Conservation (phyloP, 345 rosid species). For the Heritiera littoralis region DNA sequence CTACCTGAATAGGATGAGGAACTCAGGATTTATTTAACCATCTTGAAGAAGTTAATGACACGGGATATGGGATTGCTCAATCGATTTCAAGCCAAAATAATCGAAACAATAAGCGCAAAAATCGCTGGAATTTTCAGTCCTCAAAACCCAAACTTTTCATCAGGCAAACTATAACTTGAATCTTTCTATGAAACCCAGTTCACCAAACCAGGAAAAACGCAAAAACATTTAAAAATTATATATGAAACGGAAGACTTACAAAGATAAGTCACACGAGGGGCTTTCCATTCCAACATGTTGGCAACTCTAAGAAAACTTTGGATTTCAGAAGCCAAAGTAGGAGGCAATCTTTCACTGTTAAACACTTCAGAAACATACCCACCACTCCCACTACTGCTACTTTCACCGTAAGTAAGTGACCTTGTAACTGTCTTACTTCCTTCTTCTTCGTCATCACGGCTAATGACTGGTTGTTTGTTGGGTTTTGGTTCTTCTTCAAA, state of each 20-base stretch:
- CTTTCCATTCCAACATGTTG: constrained; percentile 59
- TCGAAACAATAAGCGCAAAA: not conserved
- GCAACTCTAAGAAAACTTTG: constrained; percentile 91
- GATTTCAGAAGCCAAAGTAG: constrained; percentile 69
- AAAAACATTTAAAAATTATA: too few species aligned
- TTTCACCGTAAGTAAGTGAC: constrained; percentile 43
- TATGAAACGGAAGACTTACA: constrained; percentile 44
- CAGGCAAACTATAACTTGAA: not conserved
- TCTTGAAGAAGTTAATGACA: not conserved
- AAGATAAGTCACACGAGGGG: constrained; percentile 84
- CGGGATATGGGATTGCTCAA: not conserved
- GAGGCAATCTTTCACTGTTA: constrained; percentile 89
- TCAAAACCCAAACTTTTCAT: not conserved
- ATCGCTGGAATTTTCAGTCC: not conserved
- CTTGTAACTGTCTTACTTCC: constrained; percentile 15
- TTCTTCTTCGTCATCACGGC: constrained; percentile 36
- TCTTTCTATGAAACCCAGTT: not conserved
- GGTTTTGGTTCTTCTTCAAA: constrained; percentile 27
- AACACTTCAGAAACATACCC: constrained; percentile 58
- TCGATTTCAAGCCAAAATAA: not conserved
- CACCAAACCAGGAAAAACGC: not conserved
- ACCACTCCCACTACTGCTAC: constrained; percentile 12
- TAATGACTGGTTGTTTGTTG: not conserved
- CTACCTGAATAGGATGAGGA: not conserved
- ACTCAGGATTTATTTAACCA: not conserved